phyloP scores from a whole-genome alignment of 371 early-diverging fungal species.

The Rhizopus arrhizus region DNA sequence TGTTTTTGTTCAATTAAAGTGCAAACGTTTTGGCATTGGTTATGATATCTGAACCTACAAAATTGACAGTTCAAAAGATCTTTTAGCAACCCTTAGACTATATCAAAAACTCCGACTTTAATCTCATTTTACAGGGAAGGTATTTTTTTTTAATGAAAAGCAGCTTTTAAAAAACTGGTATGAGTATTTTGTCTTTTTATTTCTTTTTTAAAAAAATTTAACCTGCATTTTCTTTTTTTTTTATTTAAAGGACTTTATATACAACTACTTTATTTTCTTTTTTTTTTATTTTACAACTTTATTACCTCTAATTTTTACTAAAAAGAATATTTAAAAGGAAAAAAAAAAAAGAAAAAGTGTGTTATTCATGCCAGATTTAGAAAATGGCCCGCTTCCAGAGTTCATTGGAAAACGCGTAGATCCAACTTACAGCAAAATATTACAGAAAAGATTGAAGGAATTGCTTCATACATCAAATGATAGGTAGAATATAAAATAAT shows the following conservation, averaged over 20 bases:
- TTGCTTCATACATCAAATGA: constrained; percentile 42
- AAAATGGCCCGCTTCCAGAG: constrained; percentile 32
- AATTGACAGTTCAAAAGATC: no score
- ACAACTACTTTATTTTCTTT: background rate
- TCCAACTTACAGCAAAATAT: constrained; percentile 46
- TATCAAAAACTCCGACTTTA: background rate
- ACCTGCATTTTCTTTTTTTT: background rate
- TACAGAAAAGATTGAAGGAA: constrained; percentile 47
- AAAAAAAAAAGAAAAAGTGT: background rate
- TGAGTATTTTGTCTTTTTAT: background rate
- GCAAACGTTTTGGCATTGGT: no score
- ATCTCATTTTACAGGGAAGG: constrained; percentile 1
- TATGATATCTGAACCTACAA: no score
- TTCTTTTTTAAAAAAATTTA: background rate
- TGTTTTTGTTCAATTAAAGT: no score
- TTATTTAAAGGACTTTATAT: background rate
- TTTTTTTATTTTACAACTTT: constrained; percentile 6
- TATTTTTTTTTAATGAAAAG: constrained; percentile 4
- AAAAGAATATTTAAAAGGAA: constrained; percentile 4
- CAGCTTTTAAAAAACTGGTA: constrained; percentile 3
- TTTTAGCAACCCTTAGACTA: background rate
- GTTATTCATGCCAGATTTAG: constrained; percentile 19
- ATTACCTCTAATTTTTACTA: constrained; percentile 2
- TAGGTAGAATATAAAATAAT: constrained; percentile 33
- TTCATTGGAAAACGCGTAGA: constrained; percentile 56